Percentiles rank a stretch among this genome's conserved stretches.
These are phyloP conservation scores for Senna siamea DNA, from an alignment of 306 rosid genomes.

Conservation along the genomic window DNA sequence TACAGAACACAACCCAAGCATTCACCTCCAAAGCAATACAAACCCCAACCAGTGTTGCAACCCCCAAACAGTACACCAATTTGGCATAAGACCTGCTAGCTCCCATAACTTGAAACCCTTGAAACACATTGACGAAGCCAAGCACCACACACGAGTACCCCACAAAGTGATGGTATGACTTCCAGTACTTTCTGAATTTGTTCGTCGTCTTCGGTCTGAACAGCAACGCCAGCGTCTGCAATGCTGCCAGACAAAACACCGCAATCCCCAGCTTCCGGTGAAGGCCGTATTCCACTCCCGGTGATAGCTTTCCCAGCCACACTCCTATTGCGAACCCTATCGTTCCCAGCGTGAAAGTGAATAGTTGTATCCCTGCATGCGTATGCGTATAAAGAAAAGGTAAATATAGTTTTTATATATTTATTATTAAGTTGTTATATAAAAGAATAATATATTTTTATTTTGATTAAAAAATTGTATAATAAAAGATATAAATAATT, in stretches of 20 bases:
- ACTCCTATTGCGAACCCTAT: constrained; percentile 77
- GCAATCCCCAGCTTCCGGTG: constrained; percentile 85
- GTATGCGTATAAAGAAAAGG: too few relatives aligned
- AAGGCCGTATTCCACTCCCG: constrained; percentile 74
- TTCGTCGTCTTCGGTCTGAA: constrained; percentile 81
- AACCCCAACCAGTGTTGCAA: constrained; percentile 71
- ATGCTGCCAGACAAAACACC: constrained; percentile 66
- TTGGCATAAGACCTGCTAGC: constrained; percentile 80
- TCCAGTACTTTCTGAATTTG: constrained; percentile 92
- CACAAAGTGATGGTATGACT: constrained; percentile 89
- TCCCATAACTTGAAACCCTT: constrained; percentile 90
- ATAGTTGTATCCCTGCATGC: constrained; percentile 63
- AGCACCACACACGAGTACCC: constrained; percentile 94
- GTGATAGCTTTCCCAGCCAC: constrained; percentile 64
- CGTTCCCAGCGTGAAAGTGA: constrained; percentile 67
- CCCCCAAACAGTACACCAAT: constrained; percentile 67
- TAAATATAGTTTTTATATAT: too few relatives aligned
- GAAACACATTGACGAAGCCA: constrained; percentile 86
- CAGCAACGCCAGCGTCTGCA: constrained; percentile 77
- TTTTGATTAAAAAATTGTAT: too few relatives aligned
- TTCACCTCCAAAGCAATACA: constrained; percentile 88
- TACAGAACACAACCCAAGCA: constrained; percentile 89
- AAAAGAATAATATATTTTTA: too few relatives aligned
- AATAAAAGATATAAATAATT: too few relatives aligned
- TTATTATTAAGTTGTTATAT: too few relatives aligned